These are phyloP conservation scores for Smallanthus sonchifolius DNA, from an alignment of 129 eudicot species.

Conservation along the genomic window DNA sequence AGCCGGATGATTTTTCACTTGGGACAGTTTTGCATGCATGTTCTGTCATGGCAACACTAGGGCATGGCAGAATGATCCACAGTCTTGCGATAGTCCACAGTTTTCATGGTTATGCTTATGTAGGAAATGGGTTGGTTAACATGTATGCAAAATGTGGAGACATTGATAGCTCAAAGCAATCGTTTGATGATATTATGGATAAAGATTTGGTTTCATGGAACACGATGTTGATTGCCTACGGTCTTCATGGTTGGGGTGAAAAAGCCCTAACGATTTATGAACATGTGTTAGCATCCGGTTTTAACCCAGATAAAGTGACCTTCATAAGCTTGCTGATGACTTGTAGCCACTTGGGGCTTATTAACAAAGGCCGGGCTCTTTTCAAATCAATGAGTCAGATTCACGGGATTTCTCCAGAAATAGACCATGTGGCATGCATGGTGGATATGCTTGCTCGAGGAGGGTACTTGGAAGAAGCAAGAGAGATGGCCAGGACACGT, in stretches of 20 bases:
- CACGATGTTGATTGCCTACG: constrained; percentile 65
- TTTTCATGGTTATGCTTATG: constrained; percentile 50
- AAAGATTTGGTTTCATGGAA: constrained; percentile 77
- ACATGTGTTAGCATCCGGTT: constrained; percentile 40
- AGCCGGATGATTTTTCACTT: constrained; percentile 56
- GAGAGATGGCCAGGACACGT: constrained; percentile 28
- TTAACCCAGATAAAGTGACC: constrained; percentile 67
- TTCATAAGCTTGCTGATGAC: constrained; percentile 73
- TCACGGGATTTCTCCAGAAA: constrained; percentile 48
- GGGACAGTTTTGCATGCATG: constrained; percentile 81
- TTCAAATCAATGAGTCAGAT: constrained; percentile 49
- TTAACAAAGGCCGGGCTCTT: constrained; percentile 36
- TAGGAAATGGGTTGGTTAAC: constrained; percentile 74
- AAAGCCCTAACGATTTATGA: constrained; percentile 46
- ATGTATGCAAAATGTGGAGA: constrained; percentile 90
- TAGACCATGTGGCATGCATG: constrained; percentile 65
- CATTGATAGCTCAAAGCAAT: constrained; percentile 33
- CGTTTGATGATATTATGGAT: constrained; percentile 45
- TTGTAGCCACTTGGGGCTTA: constrained; percentile 76
- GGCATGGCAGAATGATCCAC: constrained; percentile 69
- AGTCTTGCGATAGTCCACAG: constrained; percentile 40
- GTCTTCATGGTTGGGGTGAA: constrained; percentile 56
- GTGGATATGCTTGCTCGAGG: constrained; percentile 78
- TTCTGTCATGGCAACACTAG: constrained; percentile 52
- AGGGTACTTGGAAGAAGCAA: constrained; percentile 64